These are phyloP conservation scores for Xanthoconium separans DNA, from an alignment of 1,284 basidiomycete genomes.

Conservation along the genomic window DNA sequence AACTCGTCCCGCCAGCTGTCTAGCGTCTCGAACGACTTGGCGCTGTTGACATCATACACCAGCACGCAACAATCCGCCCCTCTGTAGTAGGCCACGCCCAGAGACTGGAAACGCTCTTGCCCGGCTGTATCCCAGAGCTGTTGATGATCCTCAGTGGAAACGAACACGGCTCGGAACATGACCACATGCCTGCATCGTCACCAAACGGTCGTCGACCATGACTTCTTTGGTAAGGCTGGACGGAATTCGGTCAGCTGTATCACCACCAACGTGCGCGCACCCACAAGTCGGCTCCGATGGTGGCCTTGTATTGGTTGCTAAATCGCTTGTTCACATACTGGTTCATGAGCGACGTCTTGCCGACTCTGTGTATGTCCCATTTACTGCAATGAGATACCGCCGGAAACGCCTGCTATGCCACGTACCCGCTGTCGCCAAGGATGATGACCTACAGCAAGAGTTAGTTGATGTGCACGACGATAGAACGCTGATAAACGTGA, in stretches of 20 bases:
- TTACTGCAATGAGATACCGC: constrained; percentile 14
- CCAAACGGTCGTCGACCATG: constrained; percentile 96
- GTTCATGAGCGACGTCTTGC: constrained; percentile 99
- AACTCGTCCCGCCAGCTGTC: constrained; percentile 99
- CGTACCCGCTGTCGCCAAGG: constrained; percentile 95
- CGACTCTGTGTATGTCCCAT: constrained; percentile 64
- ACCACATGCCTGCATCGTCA: constrained; percentile 91
- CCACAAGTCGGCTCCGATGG: constrained; percentile 89
- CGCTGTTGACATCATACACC: constrained; percentile 98
- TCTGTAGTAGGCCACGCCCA: constrained; percentile 98
- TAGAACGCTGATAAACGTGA: constrained; percentile 32
- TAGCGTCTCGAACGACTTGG: constrained; percentile 97
- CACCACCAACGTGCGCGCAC: constrained; percentile 33
- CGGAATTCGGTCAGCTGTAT: constrained; percentile 15
- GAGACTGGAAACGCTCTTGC: constrained; percentile 98
- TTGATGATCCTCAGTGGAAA: constrained; percentile 7
- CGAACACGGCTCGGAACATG: not conserved
- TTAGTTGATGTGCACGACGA: constrained; percentile 13
- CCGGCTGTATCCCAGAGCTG: constrained; percentile 99
- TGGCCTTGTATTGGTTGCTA: constrained; percentile 99
- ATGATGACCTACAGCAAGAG: constrained; percentile 80
- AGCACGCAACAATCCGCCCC: constrained; percentile 99
- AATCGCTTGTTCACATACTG: constrained; percentile 99
- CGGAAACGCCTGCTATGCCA: constrained; percentile 7
- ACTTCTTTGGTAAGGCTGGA: constrained; percentile 95